Base-by-base conservation (phyloP, 1,139 yeast species). In the Tardiomyces digboiensis region DNA sequence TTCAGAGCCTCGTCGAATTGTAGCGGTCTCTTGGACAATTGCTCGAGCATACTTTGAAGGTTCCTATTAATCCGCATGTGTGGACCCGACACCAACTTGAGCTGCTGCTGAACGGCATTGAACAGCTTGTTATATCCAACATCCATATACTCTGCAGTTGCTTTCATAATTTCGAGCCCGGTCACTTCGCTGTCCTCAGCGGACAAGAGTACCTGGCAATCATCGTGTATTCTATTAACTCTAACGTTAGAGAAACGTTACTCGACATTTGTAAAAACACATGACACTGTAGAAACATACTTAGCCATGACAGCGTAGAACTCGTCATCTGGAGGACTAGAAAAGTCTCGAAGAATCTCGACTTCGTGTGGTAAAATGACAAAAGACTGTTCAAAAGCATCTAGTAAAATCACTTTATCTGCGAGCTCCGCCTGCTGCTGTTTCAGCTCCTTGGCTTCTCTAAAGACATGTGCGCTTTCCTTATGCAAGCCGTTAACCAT, bases 321-420 rank as follows among this genome's bases (percentile, higher is more conserved):
- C 38, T 78, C 83, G 48, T 76, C 75, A 12, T 76, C 69, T 23
- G 65, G 59, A 2, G 59, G 59, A 8, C 43, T 48, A 6, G 50
- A 46, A 2, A 59, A 48, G 7, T 57, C 55, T 8, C 56, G 49
- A 33, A 57, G 71, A 52, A 47, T 67, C 67, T 44, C 73, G 61
- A 48, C 59, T 53, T 91, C 97, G 46, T 78, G 75, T 50, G 82
- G 91, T 40, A 75, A 75, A 39, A 91, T 61, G 0, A 89, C 77
- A 59, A 85, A 87, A 46, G 77, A 75, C 4, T 71, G 68, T 50
- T 79, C 77, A 57, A 86, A 82, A 19, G 77, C 76, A 1, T 66
- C 37, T 10, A 33, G 19, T 20, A 33, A 20, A 19, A 26, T 26
- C 33, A 13, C 16, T 16, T 8, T 4, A 8, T 16, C 14, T 5